Percentiles rank a stretch among this genome's conserved stretches.
phyloP scores from a whole-genome alignment of 192 early-diverging fungal species.

The Lobosporangium transversale region DNA sequence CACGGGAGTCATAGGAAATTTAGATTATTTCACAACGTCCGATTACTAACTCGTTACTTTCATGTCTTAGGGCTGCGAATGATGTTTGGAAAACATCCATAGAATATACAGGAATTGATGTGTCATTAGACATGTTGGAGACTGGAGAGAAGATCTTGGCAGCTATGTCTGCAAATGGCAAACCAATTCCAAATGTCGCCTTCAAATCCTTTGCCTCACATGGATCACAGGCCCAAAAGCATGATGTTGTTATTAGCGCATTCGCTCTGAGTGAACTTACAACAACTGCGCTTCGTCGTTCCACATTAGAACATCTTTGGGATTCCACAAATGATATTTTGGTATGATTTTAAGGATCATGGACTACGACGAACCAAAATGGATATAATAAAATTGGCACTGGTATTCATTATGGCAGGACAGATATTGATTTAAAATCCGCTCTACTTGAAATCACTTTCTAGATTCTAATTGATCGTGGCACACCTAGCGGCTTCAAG shows the following conservation, averaged over 20 bases:
- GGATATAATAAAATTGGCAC: no score
- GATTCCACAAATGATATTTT: slow-evolving; percentile 79
- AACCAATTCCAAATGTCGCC: slow-evolving; percentile 39
- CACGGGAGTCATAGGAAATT: no score
- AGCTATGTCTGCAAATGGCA: slow-evolving; percentile 21
- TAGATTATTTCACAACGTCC: no score
- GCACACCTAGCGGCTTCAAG: slow-evolving; percentile 75
- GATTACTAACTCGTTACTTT: background rate
- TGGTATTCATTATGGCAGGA: no score
- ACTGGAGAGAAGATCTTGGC: slow-evolving; percentile 66
- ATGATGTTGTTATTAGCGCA: slow-evolving; percentile 79
- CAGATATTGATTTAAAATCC: no score
- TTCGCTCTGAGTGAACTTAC: slow-evolving; percentile 81
- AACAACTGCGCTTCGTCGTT: slow-evolving; percentile 67
- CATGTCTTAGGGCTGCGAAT: slow-evolving; percentile 65
- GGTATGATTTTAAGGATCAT: slow-evolving; percentile 53
- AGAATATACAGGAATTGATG: slow-evolving; percentile 73
- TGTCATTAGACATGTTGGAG: slow-evolving; percentile 80
- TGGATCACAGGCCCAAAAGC: slow-evolving; percentile 54
- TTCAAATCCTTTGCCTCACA: slow-evolving; percentile 75
- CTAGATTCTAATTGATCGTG: slow-evolving; percentile 83
- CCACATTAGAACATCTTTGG: slow-evolving; percentile 81
- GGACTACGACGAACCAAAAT: no score
- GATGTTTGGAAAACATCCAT: slow-evolving; percentile 62
- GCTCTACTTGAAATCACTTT: no score